Evolutionary conservation across 2,329 filamentous ascomycete genomes (phyloP), one percentile per base, ranked within the genome.

Genomic region (Colletotrichum destructivum): DNA sequence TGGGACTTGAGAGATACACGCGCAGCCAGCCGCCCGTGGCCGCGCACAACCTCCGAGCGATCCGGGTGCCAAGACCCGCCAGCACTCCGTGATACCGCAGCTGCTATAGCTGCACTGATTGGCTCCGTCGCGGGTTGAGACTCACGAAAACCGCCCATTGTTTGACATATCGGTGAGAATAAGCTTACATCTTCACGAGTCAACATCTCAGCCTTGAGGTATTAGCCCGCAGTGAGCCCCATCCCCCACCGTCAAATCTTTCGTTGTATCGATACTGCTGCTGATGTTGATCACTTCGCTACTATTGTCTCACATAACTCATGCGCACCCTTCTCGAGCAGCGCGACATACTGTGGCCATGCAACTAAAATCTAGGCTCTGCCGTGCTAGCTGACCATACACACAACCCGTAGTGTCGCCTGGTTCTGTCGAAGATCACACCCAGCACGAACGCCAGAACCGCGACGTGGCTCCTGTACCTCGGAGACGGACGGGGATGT

Each of bases 31-130:
- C 31, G 31, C 31, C 31, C 54, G 69, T 59, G 46, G 52, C 21
- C 51, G 65, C 40, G 65, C 65, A 69, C 52, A 18, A 69, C 66
- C 69, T 63, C 69, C 69, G 69, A 72, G 65, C 51, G 69, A 72
- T 72, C 69, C 69, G 69, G 65, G 57, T 64, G 69, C 69, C 69
- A 72, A 72, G 59, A 56, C 54, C 64, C 60, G 31, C 65, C 54
- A 69, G 26, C 31, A 64, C 40, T 64, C 65, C 65, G 59, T 51
- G 69, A 62, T 71, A 69, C 59, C 65, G 69, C 59, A 71, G 59
- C 59, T n/a, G 59, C 47, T 63, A 60, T 60, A 44, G 59, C 61
- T 46, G 26, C 26, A 46, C 26, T 16, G 69, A 51, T 55, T 71
- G 65, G 52, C n/a, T 49, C 44, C 23, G 35, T 42, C 18, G 64